Conservation (phyloP, 345 rosid species). For the Salix caprea region DNA sequence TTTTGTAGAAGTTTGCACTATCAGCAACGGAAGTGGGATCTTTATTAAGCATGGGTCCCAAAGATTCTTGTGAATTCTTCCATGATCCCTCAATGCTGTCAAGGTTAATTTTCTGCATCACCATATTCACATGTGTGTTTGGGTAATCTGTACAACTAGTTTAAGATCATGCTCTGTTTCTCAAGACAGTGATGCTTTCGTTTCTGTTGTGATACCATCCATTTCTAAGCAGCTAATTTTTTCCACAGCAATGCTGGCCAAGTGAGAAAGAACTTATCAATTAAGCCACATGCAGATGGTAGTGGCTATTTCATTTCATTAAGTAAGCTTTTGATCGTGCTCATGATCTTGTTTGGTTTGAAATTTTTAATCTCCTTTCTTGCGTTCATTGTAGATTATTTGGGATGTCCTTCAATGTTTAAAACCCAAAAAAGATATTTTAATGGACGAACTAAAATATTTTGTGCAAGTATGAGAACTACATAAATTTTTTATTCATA, state of each 20-base stretch:
- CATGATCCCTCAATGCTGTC: constrained; percentile 90
- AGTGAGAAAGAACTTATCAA: constrained; percentile 77
- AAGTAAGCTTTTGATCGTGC: constrained; percentile 45
- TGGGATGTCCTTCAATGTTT: too few species aligned
- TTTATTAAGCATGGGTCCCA: constrained; percentile 62
- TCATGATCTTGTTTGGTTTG: not conserved
- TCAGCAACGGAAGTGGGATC: constrained; percentile 92
- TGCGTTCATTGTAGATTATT: too few species aligned
- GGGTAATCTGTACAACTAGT: not conserved
- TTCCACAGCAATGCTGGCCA: constrained; percentile 84
- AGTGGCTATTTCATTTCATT: constrained; percentile 68
- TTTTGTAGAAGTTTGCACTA: constrained; percentile 70
- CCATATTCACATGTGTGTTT: too few species aligned
- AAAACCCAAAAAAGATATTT: too few species aligned
- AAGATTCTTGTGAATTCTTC: constrained; percentile 72
- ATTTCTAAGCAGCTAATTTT: constrained; percentile 13
- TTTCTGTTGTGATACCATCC: not conserved
- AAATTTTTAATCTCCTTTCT: too few species aligned
- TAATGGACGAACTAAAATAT: too few species aligned
- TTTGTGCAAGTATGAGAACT: too few species aligned
- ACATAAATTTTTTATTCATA: too few species aligned
- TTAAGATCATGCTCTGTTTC: not conserved
- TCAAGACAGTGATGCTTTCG: not conserved
- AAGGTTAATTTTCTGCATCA: constrained; percentile 35
- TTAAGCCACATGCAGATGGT: constrained; percentile 59